A percentile compares a stretch with the other conserved stretches of the same genome.
phyloP scores from a whole-genome alignment of 768 basidiomycete species.

The Mycena belliarum region DNA sequence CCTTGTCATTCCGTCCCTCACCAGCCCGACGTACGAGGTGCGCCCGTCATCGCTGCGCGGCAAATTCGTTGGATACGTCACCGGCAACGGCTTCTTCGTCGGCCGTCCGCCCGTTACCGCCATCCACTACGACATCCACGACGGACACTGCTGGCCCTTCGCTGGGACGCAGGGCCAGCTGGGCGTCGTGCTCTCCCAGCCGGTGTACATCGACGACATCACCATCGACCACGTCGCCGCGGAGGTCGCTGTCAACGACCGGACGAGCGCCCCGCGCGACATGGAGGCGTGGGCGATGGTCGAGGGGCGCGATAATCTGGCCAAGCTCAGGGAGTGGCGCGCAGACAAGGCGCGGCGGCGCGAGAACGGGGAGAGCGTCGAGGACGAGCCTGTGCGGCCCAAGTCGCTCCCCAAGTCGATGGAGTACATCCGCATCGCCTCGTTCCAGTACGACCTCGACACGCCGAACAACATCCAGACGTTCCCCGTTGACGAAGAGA shows the following conservation, averaged over 20 bases:
- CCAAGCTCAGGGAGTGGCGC: slow-evolving; percentile 58
- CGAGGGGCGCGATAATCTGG: slow-evolving; percentile 73
- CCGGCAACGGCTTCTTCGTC: slow-evolving; percentile 59
- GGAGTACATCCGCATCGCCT: slow-evolving; percentile 64
- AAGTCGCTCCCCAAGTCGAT: slow-evolving; percentile 45
- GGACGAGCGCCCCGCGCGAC: slow-evolving; percentile 69
- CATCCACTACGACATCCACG: slow-evolving; percentile 80
- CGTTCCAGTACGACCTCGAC: slow-evolving; percentile 66
- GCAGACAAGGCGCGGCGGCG: slow-evolving; percentile 40
- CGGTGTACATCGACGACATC: slow-evolving; percentile 71
- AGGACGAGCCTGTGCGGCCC: slow-evolving; percentile 44
- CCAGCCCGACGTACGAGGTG: slow-evolving; percentile 76
- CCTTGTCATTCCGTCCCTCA: slow-evolving; percentile 77
- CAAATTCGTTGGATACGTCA: slow-evolving; percentile 55
- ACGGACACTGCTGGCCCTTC: slow-evolving; percentile 95
- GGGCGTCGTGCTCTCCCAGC: slow-evolving; percentile 77
- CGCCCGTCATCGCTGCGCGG: slow-evolving; percentile 50
- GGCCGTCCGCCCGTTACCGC: slow-evolving; percentile 87
- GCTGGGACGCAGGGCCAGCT: slow-evolving; percentile 75
- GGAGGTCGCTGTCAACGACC: slow-evolving; percentile 80
- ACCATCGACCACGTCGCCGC: slow-evolving; percentile 87
- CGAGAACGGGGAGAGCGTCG: slow-evolving; percentile 33
- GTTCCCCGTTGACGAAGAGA: slow-evolving; percentile 70
- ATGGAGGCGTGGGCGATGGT: slow-evolving; percentile 94
- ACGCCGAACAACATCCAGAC: slow-evolving; percentile 69